Base-by-base conservation (phyloP, 805 yeast species). In the Metschnikowia anglica region DNA sequence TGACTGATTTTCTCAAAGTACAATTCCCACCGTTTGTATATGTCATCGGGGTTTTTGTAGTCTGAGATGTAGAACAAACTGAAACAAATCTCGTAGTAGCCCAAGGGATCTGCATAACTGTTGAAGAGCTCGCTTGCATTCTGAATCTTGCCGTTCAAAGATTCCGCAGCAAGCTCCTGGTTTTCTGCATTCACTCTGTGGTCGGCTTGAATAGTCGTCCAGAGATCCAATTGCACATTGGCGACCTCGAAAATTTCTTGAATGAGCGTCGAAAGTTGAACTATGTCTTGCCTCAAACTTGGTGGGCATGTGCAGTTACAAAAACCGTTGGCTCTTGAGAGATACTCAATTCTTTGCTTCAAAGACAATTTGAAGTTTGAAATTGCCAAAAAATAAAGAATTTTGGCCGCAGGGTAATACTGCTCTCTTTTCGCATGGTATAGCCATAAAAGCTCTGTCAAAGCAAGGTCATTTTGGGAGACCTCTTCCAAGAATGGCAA, bases 311-410 rank as follows among this genome's bases (percentile, higher is more conserved):
- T 81, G 62, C 96, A 85, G 58, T 88, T 87, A 62, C 96, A 85
- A 68, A 88, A 89, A 2, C 96, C 96, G 62, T 85, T 85, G 1
- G 97, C 97, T 52, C 97, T 77, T 1, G 97, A 87, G 41, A 93
- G 70, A 59, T 77, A 88, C 63, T 90, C 97, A 33, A 91, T 83
- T 60, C 99, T 77, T 55, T 84, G 83, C 28, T 77, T 74, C 44
- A 91, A 73, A 27, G 76, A 67, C 37, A 91, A 70, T 9, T 76
- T 75, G 61, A 88, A 88, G 39, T 80, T 83, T 13, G 95, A 84
- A 16, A 81, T 68, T 0, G 97, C 84, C 43, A 93, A 68, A 5
- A 79, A 75, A 55, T 84, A 85, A 39, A 72, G 61, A 17, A 86
- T 85, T 51, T 78, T 78, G 0, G 97, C 96, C n/a, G 98, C 96